Conservation (phyloP, 768 basidiomycete genomes). For the Mrakia hoshinonis region DNA sequence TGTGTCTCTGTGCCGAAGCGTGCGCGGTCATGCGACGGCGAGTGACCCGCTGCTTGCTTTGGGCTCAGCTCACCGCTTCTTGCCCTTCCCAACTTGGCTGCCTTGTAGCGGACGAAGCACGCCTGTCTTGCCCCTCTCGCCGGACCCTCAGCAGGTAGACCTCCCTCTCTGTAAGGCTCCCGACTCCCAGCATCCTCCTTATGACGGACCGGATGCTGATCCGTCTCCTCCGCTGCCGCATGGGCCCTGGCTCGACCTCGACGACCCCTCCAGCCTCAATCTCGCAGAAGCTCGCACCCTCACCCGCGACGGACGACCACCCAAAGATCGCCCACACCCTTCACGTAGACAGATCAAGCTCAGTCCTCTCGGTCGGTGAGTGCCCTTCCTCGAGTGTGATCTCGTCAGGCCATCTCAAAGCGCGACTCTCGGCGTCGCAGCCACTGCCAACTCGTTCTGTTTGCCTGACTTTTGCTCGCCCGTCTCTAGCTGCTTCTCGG, state of each 20-base stretch:
- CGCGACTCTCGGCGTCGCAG: too few species aligned
- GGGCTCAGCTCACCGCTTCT: too few species aligned
- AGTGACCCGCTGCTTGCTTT: too few species aligned
- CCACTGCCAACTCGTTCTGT: neutral
- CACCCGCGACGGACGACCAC: neutral
- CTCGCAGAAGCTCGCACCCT: conserved; percentile 4
- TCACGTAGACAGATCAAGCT: neutral
- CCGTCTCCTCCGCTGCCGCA: neutral
- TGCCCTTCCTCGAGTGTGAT: neutral
- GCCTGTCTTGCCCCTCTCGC: neutral
- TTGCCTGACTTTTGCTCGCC: too few species aligned
- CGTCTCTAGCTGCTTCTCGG: conserved; percentile 5
- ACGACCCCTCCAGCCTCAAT: conserved; percentile 9
- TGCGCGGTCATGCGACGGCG: too few species aligned
- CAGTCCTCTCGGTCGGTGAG: conserved; percentile 23
- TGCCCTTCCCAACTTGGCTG: too few species aligned
- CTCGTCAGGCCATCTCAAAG: neutral
- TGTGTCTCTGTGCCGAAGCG: too few species aligned
- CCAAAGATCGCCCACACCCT: conserved; percentile 22
- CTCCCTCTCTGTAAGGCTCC: neutral
- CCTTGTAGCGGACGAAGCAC: neutral
- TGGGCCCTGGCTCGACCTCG: neutral
- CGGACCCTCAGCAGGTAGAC: conserved; percentile 7
- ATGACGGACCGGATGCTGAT: neutral
- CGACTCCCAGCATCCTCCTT: neutral